Evolutionary conservation across 495 filamentous ascomycete species (phyloP), one percentile per base, ranked within the genome.

Genomic region (Penicillium malachiteum): DNA sequence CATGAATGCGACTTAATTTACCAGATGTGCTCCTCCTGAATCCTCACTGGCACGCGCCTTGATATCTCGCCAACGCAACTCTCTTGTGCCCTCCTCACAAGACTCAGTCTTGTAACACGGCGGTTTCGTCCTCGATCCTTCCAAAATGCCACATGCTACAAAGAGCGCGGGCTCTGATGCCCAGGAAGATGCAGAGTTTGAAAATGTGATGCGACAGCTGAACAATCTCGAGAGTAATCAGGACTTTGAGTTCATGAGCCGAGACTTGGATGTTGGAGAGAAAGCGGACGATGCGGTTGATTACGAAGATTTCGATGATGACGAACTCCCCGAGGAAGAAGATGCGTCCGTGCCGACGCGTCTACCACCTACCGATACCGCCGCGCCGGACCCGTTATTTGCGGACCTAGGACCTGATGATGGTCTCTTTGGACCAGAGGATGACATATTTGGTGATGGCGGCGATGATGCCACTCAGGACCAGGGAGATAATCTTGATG

Each of bases 221-320:
- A 78, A 78, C 54, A 74, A 62, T 31, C 72, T 73, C 47, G 66
- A 74, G 30, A 62, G 61, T 33, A 73, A 67, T 53, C 67, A 70
- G 13, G 52, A 66, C 18, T 64, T 81, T 12, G 78, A 79, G 44
- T 78, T 80, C 45, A 57, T 78, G 54, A 57, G 57, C 13, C 69
- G 76, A 48, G 79, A 80, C 8, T 68, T 87, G 46, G 84, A 87
- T 32, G 74, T 78, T 14, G 81, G 81, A 3, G 87, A 91, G 57
- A 93, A 92, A 65, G 89, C 86, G 8, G 87, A 87, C 37, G 87
- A 92, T 73, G 89, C 89, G 13, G 67, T 87, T 14, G 94, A 99
- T 71, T 99, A 85, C 60, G 92, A 90, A 66, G 92, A 96, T 68
- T 87, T 96, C 40, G 79, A 81, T 32, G 87, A 89, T 56, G 84